A percentile compares a stretch with the other conserved stretches of the same genome.
phyloP scores from a whole-genome alignment of 2,329 filamentous ascomycete genomes.

The Diaporthe eres region DNA sequence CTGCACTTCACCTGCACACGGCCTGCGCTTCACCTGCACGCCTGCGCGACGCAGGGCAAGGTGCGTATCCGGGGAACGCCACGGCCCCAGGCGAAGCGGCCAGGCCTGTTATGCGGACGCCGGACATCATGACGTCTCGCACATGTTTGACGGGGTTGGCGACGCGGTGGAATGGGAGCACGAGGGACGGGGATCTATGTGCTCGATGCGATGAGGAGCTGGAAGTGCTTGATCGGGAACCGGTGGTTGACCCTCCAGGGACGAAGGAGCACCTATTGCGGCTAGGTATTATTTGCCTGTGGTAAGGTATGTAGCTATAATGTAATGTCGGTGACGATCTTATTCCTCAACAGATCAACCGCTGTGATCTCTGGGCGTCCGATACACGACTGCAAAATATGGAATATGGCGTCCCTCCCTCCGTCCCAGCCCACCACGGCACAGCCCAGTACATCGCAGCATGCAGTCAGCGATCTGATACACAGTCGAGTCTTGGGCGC shows the following conservation, averaged over 20 bases:
- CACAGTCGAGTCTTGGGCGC: constrained; percentile 9
- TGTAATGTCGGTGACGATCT: constrained; percentile 22
- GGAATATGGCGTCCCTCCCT: constrained; percentile 17
- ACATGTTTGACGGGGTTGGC: constrained; percentile 4
- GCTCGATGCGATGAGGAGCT: not conserved
- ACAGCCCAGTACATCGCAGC: not conserved
- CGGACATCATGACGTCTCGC: not conserved
- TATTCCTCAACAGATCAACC: constrained; percentile 1
- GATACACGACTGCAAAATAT: constrained; percentile 25
- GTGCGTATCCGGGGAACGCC: not conserved
- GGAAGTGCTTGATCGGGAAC: not conserved
- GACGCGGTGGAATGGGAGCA: not conserved
- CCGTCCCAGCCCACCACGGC: not conserved
- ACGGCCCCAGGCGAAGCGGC: not conserved
- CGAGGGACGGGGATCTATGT: not conserved
- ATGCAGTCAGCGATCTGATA: constrained; percentile 34
- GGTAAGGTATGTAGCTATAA: not conserved
- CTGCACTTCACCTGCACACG: not conserved
- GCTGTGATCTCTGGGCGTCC: not conserved
- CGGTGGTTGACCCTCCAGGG: not conserved
- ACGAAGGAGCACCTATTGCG: not conserved
- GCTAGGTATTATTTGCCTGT: not conserved
- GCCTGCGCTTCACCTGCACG: not conserved
- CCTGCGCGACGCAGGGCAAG: constrained; percentile 8
- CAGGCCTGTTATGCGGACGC: not conserved